phyloP scores from a whole-genome alignment of 768 basidiomycete species.

The Sporobolomyces pararoseus region DNA sequence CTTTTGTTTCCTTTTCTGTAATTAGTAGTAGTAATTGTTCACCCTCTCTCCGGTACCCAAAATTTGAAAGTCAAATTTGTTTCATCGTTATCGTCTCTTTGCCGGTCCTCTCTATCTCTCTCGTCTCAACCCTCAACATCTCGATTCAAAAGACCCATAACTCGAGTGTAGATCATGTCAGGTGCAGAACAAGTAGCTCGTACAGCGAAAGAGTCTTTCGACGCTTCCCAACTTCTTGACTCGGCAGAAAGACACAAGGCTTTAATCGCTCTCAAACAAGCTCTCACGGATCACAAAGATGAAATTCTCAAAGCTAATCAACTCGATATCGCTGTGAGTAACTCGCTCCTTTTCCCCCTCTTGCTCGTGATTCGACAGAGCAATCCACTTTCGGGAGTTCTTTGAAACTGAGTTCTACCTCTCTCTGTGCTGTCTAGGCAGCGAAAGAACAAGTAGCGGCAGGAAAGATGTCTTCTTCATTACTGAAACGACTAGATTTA shows the following conservation, averaged over 20 bases:
- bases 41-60: too few relatives aligned
- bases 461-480: slow-evolving; percentile 74
- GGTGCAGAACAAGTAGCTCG: slow-evolving; percentile 62
- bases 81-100: too few relatives aligned
- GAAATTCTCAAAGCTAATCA: slow-evolving; percentile 75
- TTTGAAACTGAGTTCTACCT: slow-evolving; percentile 13
- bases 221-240: slow-evolving; percentile 75
- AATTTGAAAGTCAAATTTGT: too few relatives aligned
- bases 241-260: slow-evolving; percentile 66
- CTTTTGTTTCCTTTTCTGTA: slow-evolving; percentile 1
- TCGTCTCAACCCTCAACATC: background rate
- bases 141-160: too few relatives aligned
- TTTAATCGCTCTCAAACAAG: slow-evolving; percentile 63
- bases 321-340: slow-evolving; percentile 61
- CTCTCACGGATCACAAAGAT: slow-evolving; percentile 63
- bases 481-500: slow-evolving; percentile 79
- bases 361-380: background rate
- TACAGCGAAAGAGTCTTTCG: slow-evolving; percentile 76
- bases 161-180: too few relatives aligned
- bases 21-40: background rate
- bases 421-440: too few relatives aligned
- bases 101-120: too few relatives aligned
- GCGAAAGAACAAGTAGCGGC: slow-evolving; percentile 72
- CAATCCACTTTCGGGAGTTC: background rate
- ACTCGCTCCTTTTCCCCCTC: background rate